phyloP scores from a whole-genome alignment of 106 monocot genomes.

The Allium sativum region DNA sequence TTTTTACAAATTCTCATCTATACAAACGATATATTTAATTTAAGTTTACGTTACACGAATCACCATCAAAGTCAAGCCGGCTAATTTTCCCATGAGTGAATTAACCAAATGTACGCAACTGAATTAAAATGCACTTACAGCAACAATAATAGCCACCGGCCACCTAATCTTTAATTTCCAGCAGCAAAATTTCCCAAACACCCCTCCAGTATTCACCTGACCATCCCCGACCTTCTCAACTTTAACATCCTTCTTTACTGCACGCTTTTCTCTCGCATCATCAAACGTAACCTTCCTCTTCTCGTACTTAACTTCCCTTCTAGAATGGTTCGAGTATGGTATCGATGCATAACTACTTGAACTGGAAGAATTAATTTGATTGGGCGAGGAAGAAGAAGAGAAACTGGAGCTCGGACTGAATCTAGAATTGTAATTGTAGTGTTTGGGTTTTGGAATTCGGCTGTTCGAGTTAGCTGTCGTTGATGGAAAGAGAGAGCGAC shows the following conservation, averaged over 20 bases:
- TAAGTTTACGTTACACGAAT: too few relatives aligned
- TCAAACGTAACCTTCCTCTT: slow-evolving; percentile 28
- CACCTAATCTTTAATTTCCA: slow-evolving; percentile 10
- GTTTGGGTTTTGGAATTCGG: slow-evolving; percentile 11
- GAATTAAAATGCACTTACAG: slow-evolving; percentile 15
- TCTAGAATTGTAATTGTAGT: slow-evolving; percentile 17
- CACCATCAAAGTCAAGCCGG: too few relatives aligned
- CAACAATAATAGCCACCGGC: slow-evolving; percentile 14
- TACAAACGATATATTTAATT: too few relatives aligned
- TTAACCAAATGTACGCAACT: too few relatives aligned
- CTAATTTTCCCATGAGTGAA: too few relatives aligned
- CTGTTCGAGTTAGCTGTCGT: neutral
- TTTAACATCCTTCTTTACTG: neutral
- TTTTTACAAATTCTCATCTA: too few relatives aligned
- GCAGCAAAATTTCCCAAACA: neutral
- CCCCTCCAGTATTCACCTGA: neutral
- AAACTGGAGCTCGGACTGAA: neutral
- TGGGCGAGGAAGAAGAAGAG: slow-evolving; percentile 4
- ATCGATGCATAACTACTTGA: slow-evolving; percentile 4
- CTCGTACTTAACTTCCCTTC: slow-evolving; percentile 31
- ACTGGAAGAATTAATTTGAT: neutral
- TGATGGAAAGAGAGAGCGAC: slow-evolving; percentile 19
- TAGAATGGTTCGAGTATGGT: slow-evolving; percentile 21
- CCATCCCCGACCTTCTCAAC: neutral
- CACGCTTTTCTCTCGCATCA: neutral